Evolutionary conservation across 129 eudicot species (phyloP).

Genomic region (Calendula officinalis): DNA sequence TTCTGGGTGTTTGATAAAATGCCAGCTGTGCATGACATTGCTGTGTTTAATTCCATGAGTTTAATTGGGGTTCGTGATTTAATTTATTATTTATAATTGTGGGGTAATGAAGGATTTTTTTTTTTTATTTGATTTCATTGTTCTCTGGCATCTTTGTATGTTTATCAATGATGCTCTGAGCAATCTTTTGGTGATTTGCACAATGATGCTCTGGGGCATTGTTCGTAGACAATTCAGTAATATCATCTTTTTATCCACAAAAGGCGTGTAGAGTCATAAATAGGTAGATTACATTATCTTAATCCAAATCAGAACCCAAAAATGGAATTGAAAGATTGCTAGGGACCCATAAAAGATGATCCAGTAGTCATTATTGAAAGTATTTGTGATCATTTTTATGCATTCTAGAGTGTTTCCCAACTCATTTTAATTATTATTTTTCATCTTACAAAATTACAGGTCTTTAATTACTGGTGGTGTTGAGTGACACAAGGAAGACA

Average conservation of each 20-base stretch:
- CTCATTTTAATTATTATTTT: slow-evolving; percentile 8
- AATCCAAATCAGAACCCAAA: neutral
- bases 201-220: slow-evolving; percentile 7
- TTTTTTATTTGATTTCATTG: slow-evolving; percentile 3
- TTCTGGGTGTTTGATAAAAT: slow-evolving; percentile 27
- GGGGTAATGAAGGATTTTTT: slow-evolving; percentile 4
- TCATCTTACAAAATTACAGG: slow-evolving; percentile 9
- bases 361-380: neutral
- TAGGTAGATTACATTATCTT: slow-evolving; percentile 12
- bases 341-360: slow-evolving; percentile 15
- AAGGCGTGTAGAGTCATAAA: slow-evolving; percentile 4
- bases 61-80: neutral
- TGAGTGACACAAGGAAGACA: slow-evolving; percentile 23
- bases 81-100: neutral
- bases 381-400: neutral
- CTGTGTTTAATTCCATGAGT: neutral
- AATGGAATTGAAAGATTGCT: slow-evolving; percentile 15
- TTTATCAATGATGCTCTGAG: neutral
- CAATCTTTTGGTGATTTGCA: slow-evolving; percentile 1
- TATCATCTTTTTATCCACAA: neutral
- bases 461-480: slow-evolving; percentile 24
- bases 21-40: slow-evolving; percentile 2
- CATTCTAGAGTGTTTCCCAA: neutral
- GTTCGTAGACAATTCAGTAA: neutral
- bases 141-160: slow-evolving; percentile 15